Percentiles rank a stretch among this genome's conserved stretches.
Conservation (phyloP, 73 alveolate species). For the Paramecium tetraurelia region DNA sequence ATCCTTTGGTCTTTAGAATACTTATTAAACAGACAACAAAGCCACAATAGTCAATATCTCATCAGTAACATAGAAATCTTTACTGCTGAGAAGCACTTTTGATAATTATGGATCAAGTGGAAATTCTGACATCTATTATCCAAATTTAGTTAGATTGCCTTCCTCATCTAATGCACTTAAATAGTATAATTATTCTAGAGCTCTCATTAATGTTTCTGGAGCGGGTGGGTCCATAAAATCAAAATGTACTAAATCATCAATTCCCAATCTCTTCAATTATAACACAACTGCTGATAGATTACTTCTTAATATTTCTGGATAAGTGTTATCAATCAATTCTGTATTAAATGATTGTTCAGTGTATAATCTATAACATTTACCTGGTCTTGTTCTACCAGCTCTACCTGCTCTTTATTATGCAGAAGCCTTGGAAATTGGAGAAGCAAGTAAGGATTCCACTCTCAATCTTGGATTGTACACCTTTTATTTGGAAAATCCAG, state of each 20-base stretch:
- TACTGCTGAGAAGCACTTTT: constrained; percentile 90
- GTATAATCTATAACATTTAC: constrained; percentile 98
- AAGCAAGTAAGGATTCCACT: constrained; percentile 96
- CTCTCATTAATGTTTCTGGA: constrained; percentile 99
- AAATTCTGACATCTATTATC: constrained; percentile 96
- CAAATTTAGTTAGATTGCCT: constrained; percentile 96
- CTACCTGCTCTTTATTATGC: constrained; percentile 99
- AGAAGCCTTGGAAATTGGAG: constrained; percentile 97
- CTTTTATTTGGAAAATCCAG: constrained; percentile 98
- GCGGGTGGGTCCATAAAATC: constrained; percentile 99
- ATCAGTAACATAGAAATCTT: constrained; percentile 87
- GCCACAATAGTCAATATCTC: constrained; percentile 96
- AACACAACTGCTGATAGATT: constrained; percentile 94
- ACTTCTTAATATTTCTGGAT: constrained; percentile 98
- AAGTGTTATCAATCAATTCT: constrained; percentile 95
- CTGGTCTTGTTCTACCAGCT: constrained; percentile 99
- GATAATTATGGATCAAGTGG: constrained; percentile 99
- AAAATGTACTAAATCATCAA: constrained; percentile 97
- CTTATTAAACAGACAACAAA: constrained; percentile 90
- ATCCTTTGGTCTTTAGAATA: constrained; percentile 94
- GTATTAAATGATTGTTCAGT: constrained; percentile 89
- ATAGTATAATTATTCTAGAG: constrained; percentile 97
- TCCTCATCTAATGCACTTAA: constrained; percentile 98
- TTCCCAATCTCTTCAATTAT: constrained; percentile 85
- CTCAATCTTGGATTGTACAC: constrained; percentile 99